Base-by-base conservation (phyloP, 306 rosid species). In the Canavalia ensiformis region DNA sequence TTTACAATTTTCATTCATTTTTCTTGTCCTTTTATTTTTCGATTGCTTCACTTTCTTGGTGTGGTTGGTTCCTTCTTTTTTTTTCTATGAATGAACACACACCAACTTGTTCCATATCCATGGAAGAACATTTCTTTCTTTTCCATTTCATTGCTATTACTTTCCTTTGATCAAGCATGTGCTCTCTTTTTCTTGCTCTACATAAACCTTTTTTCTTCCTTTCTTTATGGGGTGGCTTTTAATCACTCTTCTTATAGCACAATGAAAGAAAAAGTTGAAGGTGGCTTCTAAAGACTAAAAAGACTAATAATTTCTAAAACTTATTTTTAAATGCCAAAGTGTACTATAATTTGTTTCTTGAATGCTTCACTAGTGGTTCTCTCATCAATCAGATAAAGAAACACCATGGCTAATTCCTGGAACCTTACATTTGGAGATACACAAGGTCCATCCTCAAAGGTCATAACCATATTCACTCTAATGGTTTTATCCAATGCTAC, bases 61-160 rank as follows among this genome's bases (percentile, higher is more conserved):
- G 64, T 79, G 50, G 39, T 30, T 74, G 25, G 25, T 71, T 67
- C 71, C 72, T 18, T 18, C 25, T 18, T 18, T 18, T 18, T 18
- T 18, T 68, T 73, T 3, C 18, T 76, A 35, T 33, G 12, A 25
- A 10, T n/a, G 37, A 5, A 66, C 72, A 13, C 76, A 52, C 77
- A 52, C 37, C 64, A 57, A 54, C 76, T 85, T 54, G 56, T 77
- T 58, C 68, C 76, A 67, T 41, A 46, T 84, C 82, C 85, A 90
- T 90, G 91, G 85, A 81, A 75, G 79, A 81, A 79, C 81, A 25
- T 83, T 91, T 83, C 86, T 88, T 78, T 55, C 74, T 72, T 77
- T 62, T 6, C 41, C 55, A 72, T 72, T 52, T 75, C 89, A 79
- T 86, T 92, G 79, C 60, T 45, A 55, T 86, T 44, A 63, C 72